Base-by-base conservation (phyloP, 2,329 filamentous ascomycete genomes). In the Fusarium musae region DNA sequence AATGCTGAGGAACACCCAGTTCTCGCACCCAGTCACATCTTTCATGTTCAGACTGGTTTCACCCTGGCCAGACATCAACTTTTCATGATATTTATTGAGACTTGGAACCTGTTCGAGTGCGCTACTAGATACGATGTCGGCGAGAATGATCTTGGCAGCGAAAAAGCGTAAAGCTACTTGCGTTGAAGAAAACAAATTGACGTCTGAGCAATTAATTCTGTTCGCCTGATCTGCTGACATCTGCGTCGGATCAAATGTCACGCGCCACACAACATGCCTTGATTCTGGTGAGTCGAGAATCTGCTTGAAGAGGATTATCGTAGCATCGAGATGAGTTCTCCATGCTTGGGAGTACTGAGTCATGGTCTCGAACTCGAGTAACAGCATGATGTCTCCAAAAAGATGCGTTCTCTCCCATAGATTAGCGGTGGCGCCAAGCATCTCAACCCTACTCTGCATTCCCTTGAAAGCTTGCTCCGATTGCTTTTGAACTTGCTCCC, bases 101-200 rank as follows among this genome's bases (percentile, higher is more conserved):
- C 26, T 28, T 4, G 72, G 57, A 4, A 2, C 3, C 7, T 40
- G 36, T 7, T 62, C 37, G 0, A 70, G 49, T 15, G 36, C 40
- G 8, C 57, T 70, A 10, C 64, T 69, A 1, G 69, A 58, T 28
- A 77, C 37, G 1, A 74, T 63, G n/a, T 76, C 73, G 2, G 52
- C 59, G 11, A 47, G 81, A 7, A 85, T 59, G 0, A 85, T 74
- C 15, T 77, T 73, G 3, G 78, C 80, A 10, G 77, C 77, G 42
- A 77, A 83, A 56, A 82, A 85, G 56, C 77, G 78, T 47, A 81
- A 81, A 26, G 76, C 80, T 3, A 81, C 77, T 54, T 85, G 81
- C 47, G 82, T 81, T 2, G 62, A 58, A 5, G 17, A 39, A 47
- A 61, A 56, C 16, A n/a, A 7, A 5, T 42, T 15, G 4, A 30